A percentile compares a stretch with the other conserved stretches of the same genome.
Conservation (phyloP, 148 eudicot species). For the Spergularia marina region DNA sequence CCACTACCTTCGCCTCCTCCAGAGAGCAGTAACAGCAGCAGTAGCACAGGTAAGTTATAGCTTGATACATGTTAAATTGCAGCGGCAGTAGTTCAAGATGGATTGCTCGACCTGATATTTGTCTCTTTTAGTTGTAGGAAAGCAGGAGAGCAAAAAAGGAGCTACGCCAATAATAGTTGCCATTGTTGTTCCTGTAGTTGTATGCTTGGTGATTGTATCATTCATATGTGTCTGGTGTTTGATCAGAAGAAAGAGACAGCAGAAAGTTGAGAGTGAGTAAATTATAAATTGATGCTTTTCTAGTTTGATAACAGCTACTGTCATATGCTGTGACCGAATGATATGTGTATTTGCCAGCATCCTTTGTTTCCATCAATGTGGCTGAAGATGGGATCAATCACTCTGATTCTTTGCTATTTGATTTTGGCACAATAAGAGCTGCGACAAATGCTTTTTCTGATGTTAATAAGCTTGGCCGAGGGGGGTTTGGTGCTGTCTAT, state of each 20-base stretch:
- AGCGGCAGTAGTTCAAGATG: background rate
- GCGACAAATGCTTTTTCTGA: constrained; percentile 34
- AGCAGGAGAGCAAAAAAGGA: background rate
- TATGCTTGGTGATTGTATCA: background rate
- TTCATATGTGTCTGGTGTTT: constrained; percentile 9
- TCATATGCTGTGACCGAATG: background rate
- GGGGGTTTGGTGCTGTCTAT: constrained; percentile 27
- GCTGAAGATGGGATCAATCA: constrained; percentile 13
- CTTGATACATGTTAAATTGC: background rate
- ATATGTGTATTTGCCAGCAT: background rate
- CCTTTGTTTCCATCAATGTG: background rate
- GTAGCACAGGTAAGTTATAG: background rate
- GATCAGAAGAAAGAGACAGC: constrained; percentile 13
- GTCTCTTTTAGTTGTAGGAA: constrained; percentile 5
- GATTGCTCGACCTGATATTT: background rate
- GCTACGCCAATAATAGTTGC: constrained; percentile 10
- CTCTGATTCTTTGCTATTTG: constrained; percentile 25
- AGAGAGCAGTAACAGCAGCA: background rate
- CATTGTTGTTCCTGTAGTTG: constrained; percentile 8
- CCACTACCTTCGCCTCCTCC: background rate
- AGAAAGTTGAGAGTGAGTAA: constrained; percentile 20
- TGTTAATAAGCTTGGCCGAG: constrained; percentile 27
- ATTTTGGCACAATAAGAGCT: constrained; percentile 25
- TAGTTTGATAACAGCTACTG: background rate
- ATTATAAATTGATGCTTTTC: background rate